These are phyloP conservation scores for Tirmania nivea DNA, from an alignment of 495 filamentous ascomycete genomes.

Conservation along the genomic window DNA sequence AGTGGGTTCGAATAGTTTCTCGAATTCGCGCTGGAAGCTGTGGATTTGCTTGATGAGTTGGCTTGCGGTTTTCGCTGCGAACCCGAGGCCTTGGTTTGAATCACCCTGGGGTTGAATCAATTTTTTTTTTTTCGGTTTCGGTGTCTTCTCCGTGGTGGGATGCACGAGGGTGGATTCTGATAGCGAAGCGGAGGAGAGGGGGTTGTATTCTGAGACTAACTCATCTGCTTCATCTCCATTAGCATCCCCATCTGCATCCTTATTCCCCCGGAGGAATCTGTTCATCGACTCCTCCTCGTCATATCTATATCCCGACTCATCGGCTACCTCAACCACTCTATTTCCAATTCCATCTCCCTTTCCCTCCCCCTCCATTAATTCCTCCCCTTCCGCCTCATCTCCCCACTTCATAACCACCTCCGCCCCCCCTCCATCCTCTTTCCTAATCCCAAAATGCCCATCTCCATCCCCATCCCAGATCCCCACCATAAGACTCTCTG, in stretches of 20 bases:
- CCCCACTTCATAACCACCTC: background rate
- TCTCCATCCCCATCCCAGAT: background rate
- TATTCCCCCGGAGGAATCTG: too few relatives aligned
- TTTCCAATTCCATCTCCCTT: background rate
- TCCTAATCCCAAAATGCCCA: background rate
- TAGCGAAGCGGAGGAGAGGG: too few relatives aligned
- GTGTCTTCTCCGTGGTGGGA: too few relatives aligned
- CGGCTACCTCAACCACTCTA: too few relatives aligned
- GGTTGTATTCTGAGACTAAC: too few relatives aligned
- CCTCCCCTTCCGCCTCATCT: background rate
- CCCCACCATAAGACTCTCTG: conserved; percentile 50
- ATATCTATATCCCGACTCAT: too few relatives aligned
- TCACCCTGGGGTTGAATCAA: too few relatives aligned
- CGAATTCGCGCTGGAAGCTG: background rate
- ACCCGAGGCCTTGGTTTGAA: background rate
- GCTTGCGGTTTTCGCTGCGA: background rate
- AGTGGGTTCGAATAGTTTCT: background rate
- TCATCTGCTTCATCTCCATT: too few relatives aligned
- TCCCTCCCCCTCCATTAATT: background rate
- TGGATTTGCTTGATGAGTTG: background rate
- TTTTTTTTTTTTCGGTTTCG: too few relatives aligned
- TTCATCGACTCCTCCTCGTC: too few relatives aligned
- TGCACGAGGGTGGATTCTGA: too few relatives aligned
- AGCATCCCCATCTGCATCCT: too few relatives aligned
- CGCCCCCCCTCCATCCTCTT: background rate